Evolutionary conservation across 768 basidiomycete species (phyloP).

Genomic region (Stropharia rugosoannulata): DNA sequence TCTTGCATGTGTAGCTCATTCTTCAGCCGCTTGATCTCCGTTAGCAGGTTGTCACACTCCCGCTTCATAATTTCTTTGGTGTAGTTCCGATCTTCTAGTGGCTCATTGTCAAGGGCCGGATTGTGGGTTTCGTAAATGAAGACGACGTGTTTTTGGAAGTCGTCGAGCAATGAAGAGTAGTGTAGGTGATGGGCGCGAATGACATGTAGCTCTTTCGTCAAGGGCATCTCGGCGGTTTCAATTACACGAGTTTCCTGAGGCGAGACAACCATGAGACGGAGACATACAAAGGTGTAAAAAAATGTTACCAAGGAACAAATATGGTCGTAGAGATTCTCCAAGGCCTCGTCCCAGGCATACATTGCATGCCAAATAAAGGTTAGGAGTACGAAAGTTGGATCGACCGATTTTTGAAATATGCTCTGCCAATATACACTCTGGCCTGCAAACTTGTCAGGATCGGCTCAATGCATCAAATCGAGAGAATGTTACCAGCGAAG

Average conservation of each 20-base stretch:
- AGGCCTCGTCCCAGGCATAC: slow-evolving; percentile 61
- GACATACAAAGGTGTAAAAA: background rate
- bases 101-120: slow-evolving; percentile 46
- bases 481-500: slow-evolving; percentile 35
- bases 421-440: slow-evolving; percentile 49
- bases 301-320: slow-evolving; percentile 45
- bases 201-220: slow-evolving; percentile 55
- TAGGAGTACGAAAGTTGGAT: slow-evolving; percentile 57
- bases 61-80: slow-evolving; percentile 35
- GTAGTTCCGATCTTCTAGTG: slow-evolving; percentile 23
- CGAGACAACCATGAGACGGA: background rate
- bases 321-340: slow-evolving; percentile 52
- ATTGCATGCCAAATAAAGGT: slow-evolving; percentile 58
- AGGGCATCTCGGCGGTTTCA: slow-evolving; percentile 35
- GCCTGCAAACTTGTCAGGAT: slow-evolving; percentile 20
- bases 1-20: slow-evolving; percentile 43
- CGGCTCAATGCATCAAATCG: background rate
- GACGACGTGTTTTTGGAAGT: slow-evolving; percentile 49
- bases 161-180: slow-evolving; percentile 53
- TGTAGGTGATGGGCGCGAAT: slow-evolving; percentile 61
- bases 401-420: slow-evolving; percentile 38
- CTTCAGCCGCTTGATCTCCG: slow-evolving; percentile 48
- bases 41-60: slow-evolving; percentile 50
- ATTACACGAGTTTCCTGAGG: slow-evolving; percentile 50
- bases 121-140: slow-evolving; percentile 51